Base-by-base conservation (phyloP, 495 filamentous ascomycete species). In the Chaetomidium leptoderma region DNA sequence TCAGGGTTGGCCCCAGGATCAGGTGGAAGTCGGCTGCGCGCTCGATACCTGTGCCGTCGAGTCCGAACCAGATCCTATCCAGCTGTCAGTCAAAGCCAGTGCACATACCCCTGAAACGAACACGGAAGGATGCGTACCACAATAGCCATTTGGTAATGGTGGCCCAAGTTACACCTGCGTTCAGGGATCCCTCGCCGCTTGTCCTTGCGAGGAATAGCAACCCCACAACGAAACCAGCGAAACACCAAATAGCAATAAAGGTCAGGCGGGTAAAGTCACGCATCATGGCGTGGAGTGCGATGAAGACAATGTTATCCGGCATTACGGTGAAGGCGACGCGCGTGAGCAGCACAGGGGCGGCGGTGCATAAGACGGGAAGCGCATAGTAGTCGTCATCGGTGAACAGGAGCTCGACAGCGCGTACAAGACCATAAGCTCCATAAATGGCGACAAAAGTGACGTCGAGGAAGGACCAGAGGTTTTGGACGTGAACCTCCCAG, bases 401-500 rank as follows among this genome's bases (percentile, higher is more conserved):
- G 3, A 67, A 59, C 24, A 65, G 49, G 29, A 79, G 65, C 39
- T 76, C 81, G 52, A 81, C 70, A 5, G 81, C 65, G 13, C 84
- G 81, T 6, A 83, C 68, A 33, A 73, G 36, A n/a, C 83, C 67
- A 62, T 87, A 87, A 44, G 72, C 62, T 3, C 64, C 55, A 62
- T 81, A 86, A 36, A 86, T 81, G 33, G 69, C 51, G 26, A 79
- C 72, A 63, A 87, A 87, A 16, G 77, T 78, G 30, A 82, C 69
- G 59, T 87, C 84, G n/a, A 87, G 73, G 61, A 87, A 87, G 0
- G 81, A 80, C 84, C 84, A 87, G 17, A 86, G 73, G 63, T 86
- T 85, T 65, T 87, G 81, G 0, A 82, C 84, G 63, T 86, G 83
- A 6, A 86, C 84, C 53, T 80, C 74, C 84, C 84, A 86, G 11